Conservation (phyloP, 2,329 filamentous ascomycete species). For the Lomentospora prolificans region DNA sequence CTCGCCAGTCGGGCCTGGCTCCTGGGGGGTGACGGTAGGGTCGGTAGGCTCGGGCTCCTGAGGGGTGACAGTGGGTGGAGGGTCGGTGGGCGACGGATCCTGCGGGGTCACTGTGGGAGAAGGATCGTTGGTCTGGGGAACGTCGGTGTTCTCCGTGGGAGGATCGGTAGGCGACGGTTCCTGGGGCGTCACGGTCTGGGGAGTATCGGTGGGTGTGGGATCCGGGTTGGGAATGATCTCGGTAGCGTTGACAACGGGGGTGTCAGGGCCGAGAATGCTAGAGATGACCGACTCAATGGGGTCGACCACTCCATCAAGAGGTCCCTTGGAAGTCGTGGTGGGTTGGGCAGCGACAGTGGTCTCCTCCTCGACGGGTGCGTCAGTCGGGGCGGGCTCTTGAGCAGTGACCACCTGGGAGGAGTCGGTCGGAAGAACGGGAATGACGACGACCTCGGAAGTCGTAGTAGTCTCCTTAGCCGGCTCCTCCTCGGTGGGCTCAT, state of each 20-base stretch:
- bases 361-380: neutral
- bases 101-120: no score
- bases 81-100: constrained; percentile 5
- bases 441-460: constrained; percentile 3
- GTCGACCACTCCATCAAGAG: neutral
- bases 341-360: neutral
- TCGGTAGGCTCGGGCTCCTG: neutral
- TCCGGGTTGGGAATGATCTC: constrained; percentile 2
- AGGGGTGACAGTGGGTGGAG: neutral
- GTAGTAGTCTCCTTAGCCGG: neutral
- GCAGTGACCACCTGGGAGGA: no score
- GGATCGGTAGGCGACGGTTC: constrained; percentile 11
- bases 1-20: neutral
- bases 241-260: constrained; percentile 7
- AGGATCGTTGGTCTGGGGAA: constrained; percentile 6
- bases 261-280: constrained; percentile 1
- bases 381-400: no score
- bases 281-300: constrained; percentile 1
- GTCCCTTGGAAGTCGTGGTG: neutral
- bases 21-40: constrained; percentile 12
- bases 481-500: neutral
- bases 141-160: constrained; percentile 7
- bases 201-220: constrained; percentile 11
- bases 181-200: constrained; percentile 9
- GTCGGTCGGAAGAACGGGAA: neutral